phyloP scores from a whole-genome alignment of 495 filamentous ascomycete species.

The Penicillium psychrofluorescens region DNA sequence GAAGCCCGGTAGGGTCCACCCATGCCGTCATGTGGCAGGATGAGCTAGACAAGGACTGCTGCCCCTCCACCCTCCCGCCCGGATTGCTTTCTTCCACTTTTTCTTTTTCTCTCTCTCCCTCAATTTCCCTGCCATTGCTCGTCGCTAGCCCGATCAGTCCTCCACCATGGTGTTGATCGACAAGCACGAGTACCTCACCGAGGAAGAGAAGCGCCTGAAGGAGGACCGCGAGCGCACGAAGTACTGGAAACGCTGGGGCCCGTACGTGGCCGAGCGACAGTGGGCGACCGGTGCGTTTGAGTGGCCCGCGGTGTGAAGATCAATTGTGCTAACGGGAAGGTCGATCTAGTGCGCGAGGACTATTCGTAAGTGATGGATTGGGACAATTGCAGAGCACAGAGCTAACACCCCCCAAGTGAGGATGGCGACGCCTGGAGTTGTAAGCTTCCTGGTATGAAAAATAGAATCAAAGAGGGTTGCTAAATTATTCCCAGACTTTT shows the following conservation, averaged over 20 bases:
- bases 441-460: slow-evolving; percentile 37
- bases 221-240: slow-evolving; percentile 71
- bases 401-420: slow-evolving; percentile 27
- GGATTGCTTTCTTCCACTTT: background rate
- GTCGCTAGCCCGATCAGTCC: background rate
- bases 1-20: slow-evolving; percentile 2
- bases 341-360: slow-evolving; percentile 73
- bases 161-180: slow-evolving; percentile 78
- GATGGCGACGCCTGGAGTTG: slow-evolving; percentile 96
- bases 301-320: background rate
- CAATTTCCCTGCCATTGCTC: background rate
- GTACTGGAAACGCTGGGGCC: slow-evolving; percentile 96
- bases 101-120: background rate
- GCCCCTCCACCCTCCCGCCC: background rate
- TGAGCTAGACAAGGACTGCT: background rate
- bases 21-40: slow-evolving; percentile 5
- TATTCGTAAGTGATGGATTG: slow-evolving; percentile 59
- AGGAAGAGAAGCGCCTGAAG: slow-evolving; percentile 82
- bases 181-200: slow-evolving; percentile 70
- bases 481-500: slow-evolving; percentile 58
- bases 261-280: slow-evolving; percentile 58
- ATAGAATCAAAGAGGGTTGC: background rate
- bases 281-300: slow-evolving; percentile 71
- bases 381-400: background rate
- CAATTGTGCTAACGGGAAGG: background rate